Percentiles rank a stretch among this genome's conserved stretches.
Conservation (phyloP, 164 flowering plant genomes). For the Magnolia officinalis region DNA sequence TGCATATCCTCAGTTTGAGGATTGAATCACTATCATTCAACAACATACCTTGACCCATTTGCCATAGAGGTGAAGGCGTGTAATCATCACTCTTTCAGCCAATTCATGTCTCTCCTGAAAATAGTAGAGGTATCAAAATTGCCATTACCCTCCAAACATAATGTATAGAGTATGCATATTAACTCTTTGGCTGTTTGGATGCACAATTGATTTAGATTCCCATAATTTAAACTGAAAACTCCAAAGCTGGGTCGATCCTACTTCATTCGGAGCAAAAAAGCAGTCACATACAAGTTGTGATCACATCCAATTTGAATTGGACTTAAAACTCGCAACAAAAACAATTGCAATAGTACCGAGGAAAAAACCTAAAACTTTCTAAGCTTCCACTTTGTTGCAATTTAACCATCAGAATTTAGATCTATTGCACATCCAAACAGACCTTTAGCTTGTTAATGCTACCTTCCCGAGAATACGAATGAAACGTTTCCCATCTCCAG, state of each 20-base stretch:
- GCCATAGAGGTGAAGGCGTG: conserved; percentile 88
- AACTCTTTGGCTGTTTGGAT: neutral
- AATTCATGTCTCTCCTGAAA: conserved; percentile 77
- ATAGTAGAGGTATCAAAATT: neutral
- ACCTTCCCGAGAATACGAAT: conserved; percentile 81
- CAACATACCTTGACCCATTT: conserved; percentile 81
- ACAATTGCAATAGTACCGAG: too few species aligned
- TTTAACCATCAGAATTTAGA: neutral
- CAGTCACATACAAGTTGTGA: too few species aligned
- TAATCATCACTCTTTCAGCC: conserved; percentile 95
- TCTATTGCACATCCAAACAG: neutral
- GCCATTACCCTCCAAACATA: neutral
- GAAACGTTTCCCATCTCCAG: conserved; percentile 80
- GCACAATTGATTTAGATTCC: neutral
- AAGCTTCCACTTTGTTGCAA: neutral
- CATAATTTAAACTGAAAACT: too few species aligned
- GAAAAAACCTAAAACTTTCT: too few species aligned
- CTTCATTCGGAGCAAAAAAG: too few species aligned
- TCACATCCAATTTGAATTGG: too few species aligned
- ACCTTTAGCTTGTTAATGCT: conserved; percentile 10
- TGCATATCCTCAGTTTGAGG: neutral
- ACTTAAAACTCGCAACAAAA: too few species aligned
- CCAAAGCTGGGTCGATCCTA: too few species aligned
- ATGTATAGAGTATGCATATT: neutral
- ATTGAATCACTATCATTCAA: neutral